These are phyloP conservation scores for Juglanconis juglandina DNA, from an alignment of 2,329 filamentous ascomycete species.

Conservation along the genomic window DNA sequence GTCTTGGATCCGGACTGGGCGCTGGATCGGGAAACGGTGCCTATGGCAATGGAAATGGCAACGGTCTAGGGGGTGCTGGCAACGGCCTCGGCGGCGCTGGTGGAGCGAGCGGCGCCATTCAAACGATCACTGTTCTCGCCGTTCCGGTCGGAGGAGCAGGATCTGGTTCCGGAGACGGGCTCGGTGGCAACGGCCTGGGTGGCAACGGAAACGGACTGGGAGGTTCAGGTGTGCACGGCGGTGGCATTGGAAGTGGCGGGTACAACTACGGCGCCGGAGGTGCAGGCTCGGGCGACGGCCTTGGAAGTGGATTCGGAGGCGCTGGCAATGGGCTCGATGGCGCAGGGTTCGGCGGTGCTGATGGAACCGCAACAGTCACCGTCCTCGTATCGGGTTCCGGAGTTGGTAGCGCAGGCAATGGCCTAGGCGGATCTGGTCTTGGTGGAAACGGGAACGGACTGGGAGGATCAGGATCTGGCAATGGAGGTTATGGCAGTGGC, in stretches of 20 bases:
- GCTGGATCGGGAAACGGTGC: neutral
- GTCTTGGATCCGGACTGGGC: neutral
- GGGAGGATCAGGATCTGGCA: neutral
- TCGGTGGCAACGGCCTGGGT: conserved; percentile 6
- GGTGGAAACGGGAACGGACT: conserved; percentile 5
- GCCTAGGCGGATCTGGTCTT: conserved; percentile 6
- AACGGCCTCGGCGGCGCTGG: conserved; percentile 12
- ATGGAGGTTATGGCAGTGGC: neutral
- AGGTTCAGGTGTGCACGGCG: neutral
- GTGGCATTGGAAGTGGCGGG: neutral
- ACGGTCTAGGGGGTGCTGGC: neutral
- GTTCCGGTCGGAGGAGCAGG: conserved; percentile 1
- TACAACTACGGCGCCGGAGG: neutral
- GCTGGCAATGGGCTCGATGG: conserved; percentile 5
- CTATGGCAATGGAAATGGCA: neutral
- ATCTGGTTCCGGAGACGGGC: conserved; percentile 2
- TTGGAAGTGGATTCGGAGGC: neutral
- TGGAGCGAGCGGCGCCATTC: neutral
- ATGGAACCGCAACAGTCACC: conserved; percentile 13
- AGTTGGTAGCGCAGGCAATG: conserved; percentile 5
- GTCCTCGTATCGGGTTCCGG: conserved; percentile 6
- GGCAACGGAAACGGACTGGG: conserved; percentile 4
- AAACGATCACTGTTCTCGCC: conserved; percentile 12
- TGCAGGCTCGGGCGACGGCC: neutral
- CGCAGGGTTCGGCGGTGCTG: conserved; percentile 5